Evolutionary conservation across 2,329 filamentous ascomycete genomes (phyloP).

Genomic region (Phialophora verrucosa): DNA sequence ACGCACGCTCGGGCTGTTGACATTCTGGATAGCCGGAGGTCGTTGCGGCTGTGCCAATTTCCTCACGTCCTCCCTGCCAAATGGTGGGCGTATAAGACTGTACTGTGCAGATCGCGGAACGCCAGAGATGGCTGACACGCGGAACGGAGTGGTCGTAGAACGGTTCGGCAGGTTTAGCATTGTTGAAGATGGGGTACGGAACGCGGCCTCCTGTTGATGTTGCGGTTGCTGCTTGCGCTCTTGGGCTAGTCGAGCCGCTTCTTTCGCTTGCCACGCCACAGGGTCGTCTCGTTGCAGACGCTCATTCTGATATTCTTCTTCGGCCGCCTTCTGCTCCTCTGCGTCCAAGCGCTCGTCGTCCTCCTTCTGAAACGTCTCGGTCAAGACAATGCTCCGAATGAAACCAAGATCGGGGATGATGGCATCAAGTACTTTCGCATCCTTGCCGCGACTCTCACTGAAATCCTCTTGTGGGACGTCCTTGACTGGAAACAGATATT

Average conservation of each 20-base stretch:
- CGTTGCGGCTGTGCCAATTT: background rate
- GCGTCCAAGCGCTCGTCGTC: slow-evolving; percentile 65
- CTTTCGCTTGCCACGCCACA: slow-evolving; percentile 35
- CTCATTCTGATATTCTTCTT: slow-evolving; percentile 51
- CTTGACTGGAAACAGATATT: slow-evolving; percentile 65
- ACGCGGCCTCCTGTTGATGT: background rate
- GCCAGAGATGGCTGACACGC: background rate
- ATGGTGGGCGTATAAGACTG: background rate
- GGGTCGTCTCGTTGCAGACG: slow-evolving; percentile 48
- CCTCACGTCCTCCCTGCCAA: slow-evolving; percentile 7
- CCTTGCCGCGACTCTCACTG: slow-evolving; percentile 62
- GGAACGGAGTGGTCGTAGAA: background rate
- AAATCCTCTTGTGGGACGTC: slow-evolving; percentile 60
- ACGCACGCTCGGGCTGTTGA: background rate
- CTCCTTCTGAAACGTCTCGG: slow-evolving; percentile 75
- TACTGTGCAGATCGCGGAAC: background rate
- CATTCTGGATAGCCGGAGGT: background rate
- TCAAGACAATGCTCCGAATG: slow-evolving; percentile 62
- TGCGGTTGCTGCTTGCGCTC: background rate
- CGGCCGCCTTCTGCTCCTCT: slow-evolving; percentile 65
- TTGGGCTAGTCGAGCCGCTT: slow-evolving; percentile 4
- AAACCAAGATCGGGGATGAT: slow-evolving; percentile 43
- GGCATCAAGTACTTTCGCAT: slow-evolving; percentile 65
- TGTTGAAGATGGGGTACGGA: background rate
- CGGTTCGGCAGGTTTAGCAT: background rate